Conservation (phyloP, 192 early-diverging fungal species). For the Gigaspora rosea region DNA sequence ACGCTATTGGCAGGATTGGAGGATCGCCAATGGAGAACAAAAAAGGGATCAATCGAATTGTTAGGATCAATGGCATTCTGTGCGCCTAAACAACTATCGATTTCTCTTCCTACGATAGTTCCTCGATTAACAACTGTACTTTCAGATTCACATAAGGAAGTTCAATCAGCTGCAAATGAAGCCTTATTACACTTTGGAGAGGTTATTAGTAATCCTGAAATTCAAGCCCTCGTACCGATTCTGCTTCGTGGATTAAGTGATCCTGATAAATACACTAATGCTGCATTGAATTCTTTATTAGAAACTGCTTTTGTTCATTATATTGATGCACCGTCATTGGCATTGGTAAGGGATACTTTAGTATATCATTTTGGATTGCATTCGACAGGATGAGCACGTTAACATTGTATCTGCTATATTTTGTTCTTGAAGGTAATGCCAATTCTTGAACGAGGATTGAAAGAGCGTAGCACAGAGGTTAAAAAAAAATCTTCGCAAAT, state of each 20-base stretch:
- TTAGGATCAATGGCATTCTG: conserved; percentile 94
- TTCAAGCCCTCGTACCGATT: conserved; percentile 86
- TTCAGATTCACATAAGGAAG: conserved; percentile 90
- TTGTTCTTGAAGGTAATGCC: conserved; percentile 69
- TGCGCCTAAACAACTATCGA: conserved; percentile 92
- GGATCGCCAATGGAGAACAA: conserved; percentile 94
- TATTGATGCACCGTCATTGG: conserved; percentile 95
- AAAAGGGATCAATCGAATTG: conserved; percentile 93
- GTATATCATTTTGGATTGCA: background rate
- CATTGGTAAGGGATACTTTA: conserved; percentile 51
- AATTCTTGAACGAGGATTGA: conserved; percentile 89
- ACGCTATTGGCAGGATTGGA: conserved; percentile 84
- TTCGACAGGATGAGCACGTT: background rate
- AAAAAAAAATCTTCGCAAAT: conserved; percentile 98
- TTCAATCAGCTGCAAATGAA: conserved; percentile 81
- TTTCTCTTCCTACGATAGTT: conserved; percentile 87
- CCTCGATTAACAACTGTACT: conserved; percentile 91
- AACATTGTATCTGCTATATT: background rate
- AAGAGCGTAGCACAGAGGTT: conserved; percentile 82
- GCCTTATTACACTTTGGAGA: conserved; percentile 88
- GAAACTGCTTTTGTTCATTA: conserved; percentile 98
- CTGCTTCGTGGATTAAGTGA: conserved; percentile 85
- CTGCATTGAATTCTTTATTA: conserved; percentile 82
- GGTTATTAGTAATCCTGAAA: conserved; percentile 98
- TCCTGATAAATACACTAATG: conserved; percentile 82